Base-by-base conservation (phyloP, 2,329 filamentous ascomycete genomes). In the Arthrobotrys musiformis region DNA sequence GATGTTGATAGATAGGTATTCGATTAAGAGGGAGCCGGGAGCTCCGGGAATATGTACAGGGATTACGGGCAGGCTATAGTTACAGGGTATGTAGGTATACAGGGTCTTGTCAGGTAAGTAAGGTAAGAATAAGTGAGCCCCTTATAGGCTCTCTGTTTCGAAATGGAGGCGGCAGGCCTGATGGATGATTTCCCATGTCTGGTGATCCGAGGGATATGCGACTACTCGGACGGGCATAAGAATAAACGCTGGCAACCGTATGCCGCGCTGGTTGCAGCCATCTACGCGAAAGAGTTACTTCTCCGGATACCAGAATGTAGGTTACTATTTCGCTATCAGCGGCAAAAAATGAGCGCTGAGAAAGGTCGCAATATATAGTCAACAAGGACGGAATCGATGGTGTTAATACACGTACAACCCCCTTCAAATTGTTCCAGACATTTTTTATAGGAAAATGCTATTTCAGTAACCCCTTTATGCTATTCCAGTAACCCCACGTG, bases 221-320 rank as follows among this genome's bases (percentile, higher is more conserved):
- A 67, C 35, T 67, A 67, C 48, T 56, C 48, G 1, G 62, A 67
- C 28, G 37, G 62, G 7, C 62, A 67, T n/a, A 67, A 67, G 13
- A 67, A 67, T 24, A 67, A 67, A 46, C 44, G 40, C 9, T 67
- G 62, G 62, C 62, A 67, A 24, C 48, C 46, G 15, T 67, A 67
- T 52, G 28, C 61, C 4, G 61, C 42, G 24, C 13, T 64, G 15
- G 28, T 48, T 35, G 60, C 60, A 63, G 60, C 60, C n/a, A 35
- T 35, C 22, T 63, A 46, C 15, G 60, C 60, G 42, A 63, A 64
- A 11, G 61, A 64, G 37, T 33, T 64, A 30, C 61, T 56, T 35
- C 46, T 56, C 15, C 42, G 26, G 28, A 50, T 64, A 50, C 61
- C 42, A 9, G 26, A 26, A 50, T 42, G 61, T 64, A 50, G 7